Base-by-base conservation (phyloP, 345 rosid species). In the Brassica napus region DNA sequence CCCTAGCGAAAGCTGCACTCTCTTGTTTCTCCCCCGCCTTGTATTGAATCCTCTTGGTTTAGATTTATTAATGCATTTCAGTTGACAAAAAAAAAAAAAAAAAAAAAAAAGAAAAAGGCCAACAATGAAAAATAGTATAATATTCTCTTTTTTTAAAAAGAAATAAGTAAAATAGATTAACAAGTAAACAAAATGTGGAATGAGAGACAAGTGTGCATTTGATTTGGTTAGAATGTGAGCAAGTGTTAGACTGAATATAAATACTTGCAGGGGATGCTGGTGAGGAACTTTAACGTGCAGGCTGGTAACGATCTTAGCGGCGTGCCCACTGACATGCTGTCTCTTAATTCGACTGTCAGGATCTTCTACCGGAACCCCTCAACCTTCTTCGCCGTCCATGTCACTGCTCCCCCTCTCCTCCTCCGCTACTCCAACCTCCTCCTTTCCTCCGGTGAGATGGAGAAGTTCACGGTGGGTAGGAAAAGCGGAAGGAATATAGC, bases 291-390 rank as follows among this genome's bases (percentile, higher is more conserved):
- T 64, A 77, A 91, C 81, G 82, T 93, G 23, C 99, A 95, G 71
- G 97, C 99, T 1, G 99, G 99, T 78, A 95, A 65, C 65, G 99
- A 95, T 76, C 74, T 37, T 21, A 79, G 93, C 3, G 99, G 99
- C 39, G 96, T 95, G 73, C 87, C 97, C 44, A 95, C 99, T 24
- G 99, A 95, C 70, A 95, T 95, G 99, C 74, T 95, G 49, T 77
- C 99, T 8, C 59, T 95, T 60, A 95, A 95, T 76, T 91, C 97
- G 16, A 92, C 99, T 89, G 98, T 95, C 64, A 89, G 75, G 93
- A 85, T 95, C 73, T 85, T 82, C 23, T 95, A 90, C 89, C 79
- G 85, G 62, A 95, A 95, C 63, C 92, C 98, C 2, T 93, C 90
- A 2, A 88, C 94, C 1, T 95, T 95, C 78, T 95, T 86, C 65